Conservation (phyloP, 31 red algal genomes). For the Porphyra umbilicalis region DNA sequence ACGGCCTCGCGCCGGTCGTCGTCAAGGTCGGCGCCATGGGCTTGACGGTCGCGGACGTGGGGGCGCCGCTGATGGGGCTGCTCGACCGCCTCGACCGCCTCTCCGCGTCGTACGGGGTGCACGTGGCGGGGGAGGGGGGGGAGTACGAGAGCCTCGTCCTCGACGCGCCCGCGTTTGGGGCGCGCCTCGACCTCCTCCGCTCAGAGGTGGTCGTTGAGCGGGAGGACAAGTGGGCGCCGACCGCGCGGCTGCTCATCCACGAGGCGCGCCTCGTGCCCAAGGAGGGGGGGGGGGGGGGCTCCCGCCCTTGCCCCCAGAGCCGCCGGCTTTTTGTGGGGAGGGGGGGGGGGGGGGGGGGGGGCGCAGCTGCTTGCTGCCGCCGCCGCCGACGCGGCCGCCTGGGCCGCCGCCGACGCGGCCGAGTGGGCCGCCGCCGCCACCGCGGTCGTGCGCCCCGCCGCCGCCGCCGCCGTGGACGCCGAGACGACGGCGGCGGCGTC, state of each 20-base stretch:
- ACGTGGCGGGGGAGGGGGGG: conserved; percentile 94
- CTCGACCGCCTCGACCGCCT: conserved; percentile 40
- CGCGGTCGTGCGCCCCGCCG: not conserved
- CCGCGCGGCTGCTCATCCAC: not conserved
- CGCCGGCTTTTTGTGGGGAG: not conserved
- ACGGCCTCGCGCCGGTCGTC: conserved; percentile 76
- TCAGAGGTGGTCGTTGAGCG: conserved; percentile 23
- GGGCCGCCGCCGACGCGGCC: not conserved
- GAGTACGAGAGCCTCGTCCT: conserved; percentile 92
- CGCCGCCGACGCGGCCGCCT: not conserved
- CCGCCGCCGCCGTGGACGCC: not conserved
- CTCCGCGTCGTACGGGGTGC: conserved; percentile 64
- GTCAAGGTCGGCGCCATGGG: conserved; percentile 93
- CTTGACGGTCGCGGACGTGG: conserved; percentile 42
- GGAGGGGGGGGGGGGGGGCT: conserved; percentile 7
- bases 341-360: not conserved
- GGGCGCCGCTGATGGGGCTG: conserved; percentile 48
- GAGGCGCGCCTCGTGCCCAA: conserved; percentile 11
- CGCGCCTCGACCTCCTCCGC: conserved; percentile 41
- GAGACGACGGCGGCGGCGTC: not conserved
- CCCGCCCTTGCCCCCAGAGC: not conserved
- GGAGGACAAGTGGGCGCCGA: conserved; percentile 17
- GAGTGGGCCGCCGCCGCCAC: not conserved
- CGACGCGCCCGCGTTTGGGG: conserved; percentile 62
- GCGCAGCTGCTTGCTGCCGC: not conserved